phyloP scores from a whole-genome alignment of 2,329 filamentous ascomycete species.

The Chaetomiaceae sp. region DNA sequence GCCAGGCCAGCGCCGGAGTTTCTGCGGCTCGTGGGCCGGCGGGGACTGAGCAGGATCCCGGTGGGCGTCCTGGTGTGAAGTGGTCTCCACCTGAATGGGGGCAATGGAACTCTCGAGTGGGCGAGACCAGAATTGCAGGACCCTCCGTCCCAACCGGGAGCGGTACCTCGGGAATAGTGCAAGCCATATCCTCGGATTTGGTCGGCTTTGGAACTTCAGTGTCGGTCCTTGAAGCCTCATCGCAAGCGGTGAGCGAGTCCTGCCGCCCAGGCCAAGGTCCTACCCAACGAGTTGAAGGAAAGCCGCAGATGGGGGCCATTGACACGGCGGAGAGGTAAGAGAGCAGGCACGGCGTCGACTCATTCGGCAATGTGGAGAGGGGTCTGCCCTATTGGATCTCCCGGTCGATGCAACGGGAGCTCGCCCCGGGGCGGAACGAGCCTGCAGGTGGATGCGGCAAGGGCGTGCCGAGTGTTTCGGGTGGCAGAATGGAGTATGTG shows the following conservation, averaged over 20 bases:
- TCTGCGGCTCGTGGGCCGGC: conserved; percentile 11
- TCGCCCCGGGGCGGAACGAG: conserved; percentile 3
- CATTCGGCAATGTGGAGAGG: no score
- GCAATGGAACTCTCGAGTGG: neutral
- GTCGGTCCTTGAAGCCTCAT: no score
- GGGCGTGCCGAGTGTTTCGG: neutral
- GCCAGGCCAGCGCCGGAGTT: neutral
- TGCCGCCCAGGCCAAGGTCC: no score
- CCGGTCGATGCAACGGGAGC: no score
- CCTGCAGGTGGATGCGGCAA: conserved; percentile 10
- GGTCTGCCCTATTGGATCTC: no score
- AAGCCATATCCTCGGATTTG: neutral
- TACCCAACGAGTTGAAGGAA: no score
- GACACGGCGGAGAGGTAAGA: no score
- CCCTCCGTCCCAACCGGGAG: neutral
- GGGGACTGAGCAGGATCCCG: conserved; percentile 5
- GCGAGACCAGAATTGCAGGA: no score
- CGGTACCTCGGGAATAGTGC: neutral
- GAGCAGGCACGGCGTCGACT: no score
- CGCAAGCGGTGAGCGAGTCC: no score
- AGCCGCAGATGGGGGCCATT: no score
- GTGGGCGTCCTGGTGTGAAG: neutral
- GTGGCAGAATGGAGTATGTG: neutral
- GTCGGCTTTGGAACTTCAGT: no score
- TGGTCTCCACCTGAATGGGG: conserved; percentile 10